A percentile compares a stretch with the other conserved stretches of the same genome.
Evolutionary conservation across 2,329 filamentous ascomycete genomes (phyloP).

Genomic region (Trichoderma arundinaceum): DNA sequence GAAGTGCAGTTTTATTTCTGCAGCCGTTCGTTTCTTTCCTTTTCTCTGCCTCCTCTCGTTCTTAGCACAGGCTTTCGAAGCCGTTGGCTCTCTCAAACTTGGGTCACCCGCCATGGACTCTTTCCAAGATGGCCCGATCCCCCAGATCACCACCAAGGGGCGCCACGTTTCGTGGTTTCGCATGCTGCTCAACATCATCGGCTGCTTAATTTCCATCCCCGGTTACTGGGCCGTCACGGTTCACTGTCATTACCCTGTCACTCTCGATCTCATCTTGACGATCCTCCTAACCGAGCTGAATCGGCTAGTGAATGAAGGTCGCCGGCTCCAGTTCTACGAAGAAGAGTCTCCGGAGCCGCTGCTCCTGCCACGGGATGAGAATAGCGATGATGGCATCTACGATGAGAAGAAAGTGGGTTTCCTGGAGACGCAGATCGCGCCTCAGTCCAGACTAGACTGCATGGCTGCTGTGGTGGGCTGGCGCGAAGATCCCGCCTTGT

Average conservation of each 20-base stretch:
- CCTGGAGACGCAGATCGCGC: conserved; percentile 26
- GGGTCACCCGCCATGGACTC: conserved; percentile 14
- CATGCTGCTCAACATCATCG: conserved; percentile 34
- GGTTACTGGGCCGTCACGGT: conserved; percentile 35
- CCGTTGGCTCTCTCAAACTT: neutral
- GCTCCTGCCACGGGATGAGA: conserved; percentile 15
- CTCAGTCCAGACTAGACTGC: conserved; percentile 32
- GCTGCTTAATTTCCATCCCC: conserved; percentile 35
- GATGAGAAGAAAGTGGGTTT: conserved; percentile 32
- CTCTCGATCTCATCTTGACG: conserved; percentile 36
- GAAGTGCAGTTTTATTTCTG: neutral
- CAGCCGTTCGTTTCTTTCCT: conserved; percentile 1
- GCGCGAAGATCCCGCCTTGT: conserved; percentile 38
- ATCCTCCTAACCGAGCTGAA: conserved; percentile 36
- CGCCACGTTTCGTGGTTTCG: conserved; percentile 33
- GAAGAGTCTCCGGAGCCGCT: conserved; percentile 20
- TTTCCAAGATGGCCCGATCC: conserved; percentile 8
- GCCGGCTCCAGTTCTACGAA: conserved; percentile 34
- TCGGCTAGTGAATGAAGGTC: conserved; percentile 36
- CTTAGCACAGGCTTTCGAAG: neutral
- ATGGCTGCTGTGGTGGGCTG: conserved; percentile 39
- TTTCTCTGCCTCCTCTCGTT: neutral
- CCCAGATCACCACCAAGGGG: conserved; percentile 19
- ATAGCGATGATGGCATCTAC: conserved; percentile 18
- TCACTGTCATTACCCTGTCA: conserved; percentile 37